Conservation (phyloP, 2,329 filamentous ascomycete genomes). For the Ceratocystis lukuohia region DNA sequence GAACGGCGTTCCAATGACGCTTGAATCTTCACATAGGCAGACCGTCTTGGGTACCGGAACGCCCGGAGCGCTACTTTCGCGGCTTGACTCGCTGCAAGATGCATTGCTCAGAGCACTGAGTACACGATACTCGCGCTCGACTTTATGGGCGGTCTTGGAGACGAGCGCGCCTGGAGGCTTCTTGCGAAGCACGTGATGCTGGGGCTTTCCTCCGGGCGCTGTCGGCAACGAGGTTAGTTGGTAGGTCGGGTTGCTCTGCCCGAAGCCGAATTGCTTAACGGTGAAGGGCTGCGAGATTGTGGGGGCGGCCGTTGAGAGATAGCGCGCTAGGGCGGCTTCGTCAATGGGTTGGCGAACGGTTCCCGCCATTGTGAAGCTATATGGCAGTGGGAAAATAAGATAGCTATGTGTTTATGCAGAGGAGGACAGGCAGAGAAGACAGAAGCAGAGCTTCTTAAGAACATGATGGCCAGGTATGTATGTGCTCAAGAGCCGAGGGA, state of each 20-base stretch:
- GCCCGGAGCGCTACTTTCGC: constrained; percentile 38
- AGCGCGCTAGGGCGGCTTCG: constrained; percentile 61
- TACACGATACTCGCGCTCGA: constrained; percentile 89
- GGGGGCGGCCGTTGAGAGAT: constrained; percentile 35
- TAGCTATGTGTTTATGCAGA: too few relatives aligned
- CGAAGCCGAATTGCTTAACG: constrained; percentile 68
- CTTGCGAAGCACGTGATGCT: constrained; percentile 82
- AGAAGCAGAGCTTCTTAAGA: too few relatives aligned
- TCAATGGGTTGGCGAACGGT: constrained; percentile 84
- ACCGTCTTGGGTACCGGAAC: constrained; percentile 77
- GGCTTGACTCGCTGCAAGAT: neutral
- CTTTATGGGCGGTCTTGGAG: constrained; percentile 86
- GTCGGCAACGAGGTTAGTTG: constrained; percentile 51
- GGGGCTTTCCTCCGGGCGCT: constrained; percentile 36
- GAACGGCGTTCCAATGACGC: constrained; percentile 76
- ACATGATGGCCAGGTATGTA: neutral
- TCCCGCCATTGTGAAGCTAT: constrained; percentile 55
- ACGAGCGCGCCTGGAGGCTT: constrained; percentile 92
- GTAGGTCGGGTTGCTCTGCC: constrained; percentile 95
- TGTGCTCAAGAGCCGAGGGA: neutral
- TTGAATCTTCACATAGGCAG: constrained; percentile 71
- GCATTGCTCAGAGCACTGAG: constrained; percentile 58
- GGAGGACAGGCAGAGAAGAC: too few relatives aligned
- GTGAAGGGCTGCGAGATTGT: constrained; percentile 2
- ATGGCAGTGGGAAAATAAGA: neutral